Evolutionary conservation across 345 rosid genomes (phyloP), one percentile per base, ranked within the genome.

Genomic region (Sonneratia caseolaris): DNA sequence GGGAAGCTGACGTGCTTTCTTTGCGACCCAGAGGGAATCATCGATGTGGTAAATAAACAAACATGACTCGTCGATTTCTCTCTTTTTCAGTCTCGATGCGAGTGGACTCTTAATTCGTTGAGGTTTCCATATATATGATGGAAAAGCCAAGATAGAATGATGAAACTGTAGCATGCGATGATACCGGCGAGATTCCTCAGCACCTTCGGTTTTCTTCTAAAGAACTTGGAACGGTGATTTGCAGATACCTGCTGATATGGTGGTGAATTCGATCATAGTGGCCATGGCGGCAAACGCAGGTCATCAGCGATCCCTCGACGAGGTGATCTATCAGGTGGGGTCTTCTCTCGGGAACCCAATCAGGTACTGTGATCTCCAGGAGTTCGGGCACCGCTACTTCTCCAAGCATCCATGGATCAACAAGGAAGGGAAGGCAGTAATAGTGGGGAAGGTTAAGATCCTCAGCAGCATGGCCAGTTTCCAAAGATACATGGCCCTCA

Each of bases 181-280:
- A 45, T 65, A 27, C 32, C 32, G 32, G 47, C 35, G 32, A 38
- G 10, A 35, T 43, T 68, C 32, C 32, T 27, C 32, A 27, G 32
- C 32, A 27, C 32, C 32, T 0, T 27, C 32, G 32, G 32, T 27
- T 27, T 24, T 3, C 16, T n/a, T 12, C 43, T 65, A 49, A 65
- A n/a, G n/a, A 16, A 24, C 53, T 12, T 53, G 37, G 1, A 37
- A 2, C 19, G 8, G 4, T 64, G 13, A 4, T 72, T 10, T 74
- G 43, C 72, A 92, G 93, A 81, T 92, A 43, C 98, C 97, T 0
- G 97, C 91, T 0, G 98, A 93, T 66, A 87, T 93, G 95, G 97
- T 93, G 70, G 95, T 90, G 81, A 93, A 89, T 68, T 80, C 85
- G 7, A 85, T 84, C 4, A 51, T 93, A 22, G 86, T 84, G 32